A percentile compares a stretch with the other conserved stretches of the same genome.
phyloP scores from a whole-genome alignment of 106 monocot genomes.

The Acanthochlamys bracteata region DNA sequence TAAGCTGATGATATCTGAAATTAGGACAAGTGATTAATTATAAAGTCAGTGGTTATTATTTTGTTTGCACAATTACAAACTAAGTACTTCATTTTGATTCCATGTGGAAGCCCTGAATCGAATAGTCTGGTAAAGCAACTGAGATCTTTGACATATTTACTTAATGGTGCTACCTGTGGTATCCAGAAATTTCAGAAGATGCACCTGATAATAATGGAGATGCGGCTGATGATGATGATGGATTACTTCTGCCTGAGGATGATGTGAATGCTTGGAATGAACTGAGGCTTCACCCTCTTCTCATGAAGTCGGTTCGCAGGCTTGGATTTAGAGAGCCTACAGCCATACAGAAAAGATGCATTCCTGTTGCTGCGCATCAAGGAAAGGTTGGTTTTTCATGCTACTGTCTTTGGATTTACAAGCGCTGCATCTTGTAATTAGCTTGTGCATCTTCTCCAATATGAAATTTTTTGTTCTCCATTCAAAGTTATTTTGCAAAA shows the following conservation, averaged over 20 bases:
- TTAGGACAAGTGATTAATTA: too few species aligned
- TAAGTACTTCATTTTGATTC: too few species aligned
- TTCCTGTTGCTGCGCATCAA: slow-evolving; percentile 84
- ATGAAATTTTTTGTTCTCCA: not conserved
- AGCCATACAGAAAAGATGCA: slow-evolving; percentile 88
- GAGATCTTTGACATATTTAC: not conserved
- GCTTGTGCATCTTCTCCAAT: too few species aligned
- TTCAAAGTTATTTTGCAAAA: not conserved
- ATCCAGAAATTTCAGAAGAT: not conserved
- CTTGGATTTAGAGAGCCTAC: slow-evolving; percentile 96
- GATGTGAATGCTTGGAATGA: slow-evolving; percentile 77
- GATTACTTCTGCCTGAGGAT: slow-evolving; percentile 36
- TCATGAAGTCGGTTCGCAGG: slow-evolving; percentile 64
- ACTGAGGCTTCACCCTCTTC: slow-evolving; percentile 79
- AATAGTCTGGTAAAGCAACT: not conserved
- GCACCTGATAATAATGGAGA: not conserved
- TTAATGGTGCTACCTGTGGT: not conserved
- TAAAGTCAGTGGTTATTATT: too few species aligned
- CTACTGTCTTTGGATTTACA: not conserved
- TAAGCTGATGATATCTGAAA: not conserved
- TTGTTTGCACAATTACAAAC: too few species aligned
- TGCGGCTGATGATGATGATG: slow-evolving; percentile 20
- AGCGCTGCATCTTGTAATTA: not conserved
- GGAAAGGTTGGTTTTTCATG: slow-evolving; percentile 57
- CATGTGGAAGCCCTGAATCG: too few species aligned